Base-by-base conservation (phyloP, 164 flowering plant species). In the Chimonanthus praecox region DNA sequence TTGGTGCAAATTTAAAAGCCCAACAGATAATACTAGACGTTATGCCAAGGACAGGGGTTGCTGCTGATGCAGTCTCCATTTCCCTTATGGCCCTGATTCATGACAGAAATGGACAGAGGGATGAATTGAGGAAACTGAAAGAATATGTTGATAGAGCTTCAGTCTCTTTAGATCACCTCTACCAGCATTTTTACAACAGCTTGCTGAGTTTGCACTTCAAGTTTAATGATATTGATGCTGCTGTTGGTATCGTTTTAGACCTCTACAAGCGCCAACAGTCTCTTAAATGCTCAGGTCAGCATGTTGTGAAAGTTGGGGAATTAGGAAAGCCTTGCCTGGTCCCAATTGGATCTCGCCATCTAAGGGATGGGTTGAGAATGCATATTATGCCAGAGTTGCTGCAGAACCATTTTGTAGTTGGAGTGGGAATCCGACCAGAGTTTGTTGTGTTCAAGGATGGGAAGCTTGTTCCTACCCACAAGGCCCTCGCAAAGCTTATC, bases 131-230 rank as follows among this genome's bases (percentile, higher is more conserved):
- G 84, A 90, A 85, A 75, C 85, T 85, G 13, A 90, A 86, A 78
- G 76, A 68, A 49, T 72, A 78, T 64, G 69, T 92, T 46, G 89
- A 83, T 78, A 76, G 51, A 48, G 86, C 83, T 72, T 69, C 89
- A 58, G 66, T 46, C 51, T 74, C 71, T 46, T 78, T 86, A 63
- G 60, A 78, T 77, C 71, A 48, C 64, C 88, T 85, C 72, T 94
- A 94, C 73, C 76, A 68, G 62, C 84, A 77, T 49, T 92, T 89
- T 74, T 94, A 89, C 81, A 87, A 88, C 67, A 80, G 87, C 75
- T 78, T 94, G 72, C 77, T 94, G 78, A 89, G 88, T 76, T 82
- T 92, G 85, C 88, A 92, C 72, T 91, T 88, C 71, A 88, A 79
- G 76, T 91, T 84, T 75, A 80, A 84, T 73, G 97, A 94, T 79